phyloP scores from a whole-genome alignment of 208 protist genomes.

The Spironucleus salmonicida region DNA sequence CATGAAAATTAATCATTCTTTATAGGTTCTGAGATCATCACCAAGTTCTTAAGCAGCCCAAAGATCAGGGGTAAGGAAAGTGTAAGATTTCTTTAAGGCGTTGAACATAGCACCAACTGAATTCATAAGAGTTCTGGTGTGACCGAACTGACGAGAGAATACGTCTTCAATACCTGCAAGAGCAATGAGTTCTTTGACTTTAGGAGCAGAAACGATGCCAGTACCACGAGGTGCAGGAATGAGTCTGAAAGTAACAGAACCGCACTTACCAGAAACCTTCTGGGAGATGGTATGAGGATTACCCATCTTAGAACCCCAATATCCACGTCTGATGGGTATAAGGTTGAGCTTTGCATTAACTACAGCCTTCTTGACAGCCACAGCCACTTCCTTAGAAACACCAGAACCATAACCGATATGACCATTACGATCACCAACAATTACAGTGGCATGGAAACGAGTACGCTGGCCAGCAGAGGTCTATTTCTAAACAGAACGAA shows the following conservation, averaged over 20 bases:
- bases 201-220: constrained; percentile 85
- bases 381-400: constrained; percentile 93
- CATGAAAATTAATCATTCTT: too few species aligned
- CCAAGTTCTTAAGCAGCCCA: constrained; percentile 56
- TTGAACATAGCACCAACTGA: constrained; percentile 95
- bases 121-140: constrained; percentile 93
- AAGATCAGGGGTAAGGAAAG: constrained; percentile 91
- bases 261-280: constrained; percentile 95
- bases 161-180: constrained; percentile 91
- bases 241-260: constrained; percentile 83
- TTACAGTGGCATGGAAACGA: constrained; percentile 95
- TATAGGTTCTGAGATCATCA: background rate
- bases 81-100: constrained; percentile 84
- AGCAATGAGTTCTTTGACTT: constrained; percentile 89
- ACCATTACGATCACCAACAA: constrained; percentile 87
- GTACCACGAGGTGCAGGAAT: constrained; percentile 95
- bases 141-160: constrained; percentile 84
- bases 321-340: constrained; percentile 88
- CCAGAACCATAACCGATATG: constrained; percentile 95
- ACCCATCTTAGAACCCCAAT: constrained; percentile 97
- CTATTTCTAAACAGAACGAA: constrained; percentile 97
- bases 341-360: constrained; percentile 89
- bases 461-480: constrained; percentile 96
- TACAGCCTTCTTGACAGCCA: constrained; percentile 89
- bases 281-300: constrained; percentile 91